Evolutionary conservation across 2,329 filamentous ascomycete species (phyloP).

Genomic region (Aspergillus quadricinctus): DNA sequence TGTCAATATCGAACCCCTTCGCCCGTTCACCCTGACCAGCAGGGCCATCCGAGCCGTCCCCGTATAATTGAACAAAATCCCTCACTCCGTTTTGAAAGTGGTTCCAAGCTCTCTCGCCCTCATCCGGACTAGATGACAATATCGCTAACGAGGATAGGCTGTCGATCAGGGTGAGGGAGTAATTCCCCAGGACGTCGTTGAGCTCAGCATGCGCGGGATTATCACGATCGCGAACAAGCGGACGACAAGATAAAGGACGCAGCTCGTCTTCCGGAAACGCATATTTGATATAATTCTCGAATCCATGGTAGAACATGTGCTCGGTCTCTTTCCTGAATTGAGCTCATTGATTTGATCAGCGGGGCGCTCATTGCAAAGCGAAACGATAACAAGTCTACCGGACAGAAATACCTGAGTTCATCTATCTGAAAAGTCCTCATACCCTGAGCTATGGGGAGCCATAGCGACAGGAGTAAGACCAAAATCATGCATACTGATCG

Average conservation of each 20-base stretch:
- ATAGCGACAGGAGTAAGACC: conserved; percentile 32
- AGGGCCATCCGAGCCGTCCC: conserved; percentile 69
- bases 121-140: conserved; percentile 62
- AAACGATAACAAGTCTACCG: not conserved
- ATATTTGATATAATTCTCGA: conserved; percentile 86
- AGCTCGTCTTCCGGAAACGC: conserved; percentile 97
- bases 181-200: conserved; percentile 95
- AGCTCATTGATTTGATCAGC: not conserved
- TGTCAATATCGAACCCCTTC: conserved; percentile 87
- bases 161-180: conserved; percentile 92
- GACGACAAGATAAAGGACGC: conserved; percentile 76
- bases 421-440: conserved; percentile 34
- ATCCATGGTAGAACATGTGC: conserved; percentile 94
- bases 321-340: conserved; percentile 42
- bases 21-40: conserved; percentile 67
- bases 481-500: conserved; percentile 31
- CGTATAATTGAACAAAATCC: conserved; percentile 75
- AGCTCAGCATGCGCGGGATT: conserved; percentile 79
- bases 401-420: conserved; percentile 30
- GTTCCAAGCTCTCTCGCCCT: conserved; percentile 58
- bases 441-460: conserved; percentile 29
- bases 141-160: conserved; percentile 92
- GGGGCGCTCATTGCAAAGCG: not conserved
- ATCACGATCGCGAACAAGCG: conserved; percentile 75
- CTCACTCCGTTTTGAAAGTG: conserved; percentile 79